These are phyloP conservation scores for Lipomyces yamanashiensis DNA, from an alignment of 805 yeast genomes.

Conservation along the genomic window DNA sequence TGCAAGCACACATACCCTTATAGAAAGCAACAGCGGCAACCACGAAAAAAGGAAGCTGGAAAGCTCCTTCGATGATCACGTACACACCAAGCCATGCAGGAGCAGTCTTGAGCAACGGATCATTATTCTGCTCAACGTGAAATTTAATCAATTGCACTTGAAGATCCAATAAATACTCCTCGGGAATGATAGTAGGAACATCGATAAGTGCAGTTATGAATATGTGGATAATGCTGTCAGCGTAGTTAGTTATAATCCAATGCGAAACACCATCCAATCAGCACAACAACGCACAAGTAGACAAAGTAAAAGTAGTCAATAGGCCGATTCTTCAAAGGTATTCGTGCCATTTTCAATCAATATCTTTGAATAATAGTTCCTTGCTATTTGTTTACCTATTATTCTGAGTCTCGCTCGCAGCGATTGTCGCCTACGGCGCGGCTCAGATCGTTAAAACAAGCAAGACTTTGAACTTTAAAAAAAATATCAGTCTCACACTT, in stretches of 20 bases:
- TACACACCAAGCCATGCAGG: constrained; percentile 78
- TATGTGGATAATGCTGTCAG: constrained; percentile 2
- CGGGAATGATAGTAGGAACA: constrained; percentile 5
- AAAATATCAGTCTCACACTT: not conserved
- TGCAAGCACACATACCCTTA: constrained; percentile 41
- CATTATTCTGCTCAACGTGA: constrained; percentile 71
- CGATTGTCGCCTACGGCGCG: not conserved
- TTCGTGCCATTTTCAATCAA: not conserved
- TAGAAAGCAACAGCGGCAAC: constrained; percentile 48
- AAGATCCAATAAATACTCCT: constrained; percentile 39
- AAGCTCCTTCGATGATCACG: constrained; percentile 70
- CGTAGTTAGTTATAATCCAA: not conserved
- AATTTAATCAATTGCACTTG: constrained; percentile 58
- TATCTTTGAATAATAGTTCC: not conserved
- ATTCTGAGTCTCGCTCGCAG: not conserved
- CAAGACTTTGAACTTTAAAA: not conserved
- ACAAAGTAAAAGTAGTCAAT: constrained; percentile 5
- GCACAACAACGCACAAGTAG: not conserved
- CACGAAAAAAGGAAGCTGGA: constrained; percentile 80
- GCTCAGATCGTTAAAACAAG: not conserved
- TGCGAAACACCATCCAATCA: not conserved
- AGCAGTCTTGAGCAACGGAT: constrained; percentile 61
- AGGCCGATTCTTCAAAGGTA: not conserved
- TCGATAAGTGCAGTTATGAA: constrained; percentile 8
- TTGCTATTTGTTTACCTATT: not conserved